Percentiles rank a stretch among this genome's conserved stretches.
phyloP scores from a whole-genome alignment of 140 eudicot genomes.

The Stevia rebaudiana region DNA sequence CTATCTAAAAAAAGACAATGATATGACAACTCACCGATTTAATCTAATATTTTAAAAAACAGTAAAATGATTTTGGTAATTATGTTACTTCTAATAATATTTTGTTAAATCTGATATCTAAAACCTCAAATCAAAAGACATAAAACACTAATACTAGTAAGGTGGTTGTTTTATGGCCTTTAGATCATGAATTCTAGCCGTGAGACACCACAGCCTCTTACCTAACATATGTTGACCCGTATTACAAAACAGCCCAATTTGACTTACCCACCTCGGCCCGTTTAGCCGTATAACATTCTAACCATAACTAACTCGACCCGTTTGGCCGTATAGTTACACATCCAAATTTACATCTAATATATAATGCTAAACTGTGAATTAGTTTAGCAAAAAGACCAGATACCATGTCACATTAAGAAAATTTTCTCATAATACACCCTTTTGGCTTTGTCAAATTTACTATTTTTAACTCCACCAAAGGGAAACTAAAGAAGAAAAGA shows the following conservation, averaged over 20 bases:
- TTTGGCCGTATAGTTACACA: background rate
- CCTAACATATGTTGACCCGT: background rate
- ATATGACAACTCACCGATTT: too few relatives aligned
- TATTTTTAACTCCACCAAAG: slow-evolving; percentile 1
- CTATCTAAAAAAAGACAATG: background rate
- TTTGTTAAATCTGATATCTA: too few relatives aligned
- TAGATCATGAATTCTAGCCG: too few relatives aligned
- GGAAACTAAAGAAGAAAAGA: slow-evolving; percentile 7
- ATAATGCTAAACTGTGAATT: background rate
- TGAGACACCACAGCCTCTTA: too few relatives aligned
- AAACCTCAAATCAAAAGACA: too few relatives aligned
- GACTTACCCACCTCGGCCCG: background rate
- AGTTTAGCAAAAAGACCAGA: background rate
- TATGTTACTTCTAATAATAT: too few relatives aligned
- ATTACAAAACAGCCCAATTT: background rate
- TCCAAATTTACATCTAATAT: background rate
- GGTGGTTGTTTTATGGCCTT: too few relatives aligned
- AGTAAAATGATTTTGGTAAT: too few relatives aligned
- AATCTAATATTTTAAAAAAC: too few relatives aligned
- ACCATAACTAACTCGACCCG: background rate
- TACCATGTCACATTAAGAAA: slow-evolving; percentile 10
- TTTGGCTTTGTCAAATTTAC: slow-evolving; percentile 24
- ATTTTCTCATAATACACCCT: slow-evolving; percentile 12
- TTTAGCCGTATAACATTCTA: background rate
- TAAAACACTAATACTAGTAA: too few relatives aligned